A percentile compares a stretch with the other conserved stretches of the same genome.
phyloP scores from a whole-genome alignment of 306 rosid genomes.

The Carpinus fangiana region DNA sequence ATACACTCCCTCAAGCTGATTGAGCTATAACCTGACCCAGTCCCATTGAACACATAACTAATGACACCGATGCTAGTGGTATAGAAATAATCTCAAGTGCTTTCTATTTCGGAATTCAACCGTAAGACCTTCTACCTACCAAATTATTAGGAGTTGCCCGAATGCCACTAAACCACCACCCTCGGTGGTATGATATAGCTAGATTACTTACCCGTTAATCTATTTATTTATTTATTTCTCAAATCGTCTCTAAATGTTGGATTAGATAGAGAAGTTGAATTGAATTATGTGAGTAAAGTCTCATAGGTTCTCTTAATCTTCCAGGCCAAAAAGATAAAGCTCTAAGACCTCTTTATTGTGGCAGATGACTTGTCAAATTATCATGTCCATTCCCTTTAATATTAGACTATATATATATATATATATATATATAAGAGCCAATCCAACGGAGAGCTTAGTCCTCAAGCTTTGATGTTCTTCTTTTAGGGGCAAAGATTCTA shows the following conservation, averaged over 20 bases:
- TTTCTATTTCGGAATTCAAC: no score
- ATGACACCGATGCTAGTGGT: no score
- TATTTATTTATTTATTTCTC: background rate
- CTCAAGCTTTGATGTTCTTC: slow-evolving; percentile 28
- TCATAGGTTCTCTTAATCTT: slow-evolving; percentile 13
- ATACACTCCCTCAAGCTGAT: no score
- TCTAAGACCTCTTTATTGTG: slow-evolving; percentile 2
- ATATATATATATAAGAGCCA: background rate
- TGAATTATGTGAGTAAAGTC: slow-evolving; percentile 11
- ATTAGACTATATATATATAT: background rate
- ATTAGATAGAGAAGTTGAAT: background rate
- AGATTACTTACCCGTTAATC: background rate
- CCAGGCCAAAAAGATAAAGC: slow-evolving; percentile 3
- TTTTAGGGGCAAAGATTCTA: slow-evolving; percentile 31
- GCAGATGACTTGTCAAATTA: slow-evolving; percentile 21
- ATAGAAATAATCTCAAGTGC: no score
- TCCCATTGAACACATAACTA: no score
- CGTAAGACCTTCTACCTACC: no score
- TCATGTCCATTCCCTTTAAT: slow-evolving; percentile 14
- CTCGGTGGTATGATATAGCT: no score
- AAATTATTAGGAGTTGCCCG: no score
- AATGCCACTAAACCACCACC: no score
- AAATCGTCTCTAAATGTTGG: background rate
- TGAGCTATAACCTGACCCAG: no score
- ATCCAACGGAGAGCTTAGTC: slow-evolving; percentile 10